These are phyloP conservation scores for Pythium folliculosum DNA, from an alignment of 352 stramenopile genomes.

Conservation along the genomic window DNA sequence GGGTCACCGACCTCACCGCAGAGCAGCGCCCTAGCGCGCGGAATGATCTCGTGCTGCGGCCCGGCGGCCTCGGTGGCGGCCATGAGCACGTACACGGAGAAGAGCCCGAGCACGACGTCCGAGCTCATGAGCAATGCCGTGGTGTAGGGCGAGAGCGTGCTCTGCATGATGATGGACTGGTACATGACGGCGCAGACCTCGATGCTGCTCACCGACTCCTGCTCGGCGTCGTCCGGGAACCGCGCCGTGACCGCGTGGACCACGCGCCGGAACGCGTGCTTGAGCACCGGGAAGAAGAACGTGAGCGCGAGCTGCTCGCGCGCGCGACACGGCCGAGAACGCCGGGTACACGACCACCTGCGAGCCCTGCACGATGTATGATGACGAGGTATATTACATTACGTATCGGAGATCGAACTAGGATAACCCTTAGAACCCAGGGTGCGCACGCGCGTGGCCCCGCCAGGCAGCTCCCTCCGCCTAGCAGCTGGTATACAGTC, in stretches of 20 bases:
- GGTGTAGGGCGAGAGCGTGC: not conserved
- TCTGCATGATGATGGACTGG: slow-evolving; percentile 28
- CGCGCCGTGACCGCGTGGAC: not conserved
- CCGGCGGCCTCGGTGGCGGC: not conserved
- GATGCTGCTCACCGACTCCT: slow-evolving; percentile 13
- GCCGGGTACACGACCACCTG: slow-evolving; percentile 22
- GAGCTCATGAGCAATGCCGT: slow-evolving; percentile 8
- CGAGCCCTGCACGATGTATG: not conserved
- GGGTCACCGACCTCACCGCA: not conserved
- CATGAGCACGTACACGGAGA: not conserved
- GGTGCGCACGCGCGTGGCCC: too few relatives aligned
- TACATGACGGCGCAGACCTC: slow-evolving; percentile 25
- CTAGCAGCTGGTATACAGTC: too few relatives aligned
- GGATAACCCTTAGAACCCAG: too few relatives aligned
- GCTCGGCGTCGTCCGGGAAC: slow-evolving; percentile 2
- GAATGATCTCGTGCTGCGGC: not conserved
- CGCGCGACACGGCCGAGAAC: slow-evolving; percentile 4
- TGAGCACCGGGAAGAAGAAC: slow-evolving; percentile 18
- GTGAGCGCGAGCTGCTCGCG: not conserved
- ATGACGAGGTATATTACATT: too few relatives aligned
- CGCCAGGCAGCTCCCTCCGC: too few relatives aligned
- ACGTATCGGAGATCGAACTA: too few relatives aligned
- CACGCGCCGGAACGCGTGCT: slow-evolving; percentile 6
- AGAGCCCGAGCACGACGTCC: slow-evolving; percentile 9
- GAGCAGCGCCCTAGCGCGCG: not conserved